Evolutionary conservation across 805 yeast species (phyloP).

Genomic region (Phaffomyces opuntiae): DNA sequence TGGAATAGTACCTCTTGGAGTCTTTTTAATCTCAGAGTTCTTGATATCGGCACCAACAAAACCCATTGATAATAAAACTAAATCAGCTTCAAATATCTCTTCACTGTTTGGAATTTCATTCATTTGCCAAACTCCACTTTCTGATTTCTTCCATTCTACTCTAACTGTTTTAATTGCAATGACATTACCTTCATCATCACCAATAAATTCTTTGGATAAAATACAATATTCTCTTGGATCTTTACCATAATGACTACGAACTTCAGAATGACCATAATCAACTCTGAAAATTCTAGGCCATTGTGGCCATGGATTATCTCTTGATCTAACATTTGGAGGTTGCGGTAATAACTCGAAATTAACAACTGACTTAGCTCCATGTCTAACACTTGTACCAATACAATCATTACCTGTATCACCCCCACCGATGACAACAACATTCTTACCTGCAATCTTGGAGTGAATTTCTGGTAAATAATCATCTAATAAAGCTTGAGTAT

Average conservation of each 20-base stretch:
- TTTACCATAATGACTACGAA: slow-evolving; percentile 87
- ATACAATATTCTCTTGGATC: slow-evolving; percentile 98
- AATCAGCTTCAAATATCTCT: slow-evolving; percentile 90
- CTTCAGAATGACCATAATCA: slow-evolving; percentile 97
- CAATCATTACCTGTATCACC: slow-evolving; percentile 99
- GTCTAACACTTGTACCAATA: slow-evolving; percentile 94
- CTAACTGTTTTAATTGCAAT: slow-evolving; percentile 93
- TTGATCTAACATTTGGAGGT: slow-evolving; percentile 80
- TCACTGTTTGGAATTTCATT: slow-evolving; percentile 93
- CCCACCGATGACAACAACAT: slow-evolving; percentile 96
- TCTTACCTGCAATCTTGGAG: slow-evolving; percentile 68
- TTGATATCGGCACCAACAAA: slow-evolving; percentile 93
- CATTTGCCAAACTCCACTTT: slow-evolving; percentile 98
- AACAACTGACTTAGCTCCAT: slow-evolving; percentile 89
- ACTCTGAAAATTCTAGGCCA: slow-evolving; percentile 98
- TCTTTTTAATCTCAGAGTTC: slow-evolving; percentile 55
- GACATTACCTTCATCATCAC: slow-evolving; percentile 91
- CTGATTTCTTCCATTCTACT: slow-evolving; percentile 96
- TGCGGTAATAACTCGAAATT: slow-evolving; percentile 93
- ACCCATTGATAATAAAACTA: slow-evolving; percentile 93
- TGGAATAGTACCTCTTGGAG: slow-evolving; percentile 77
- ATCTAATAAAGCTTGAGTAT: slow-evolving; percentile 85
- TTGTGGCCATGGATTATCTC: slow-evolving; percentile 99
- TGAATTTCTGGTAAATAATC: slow-evolving; percentile 74
- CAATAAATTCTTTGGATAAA: slow-evolving; percentile 90